These are phyloP conservation scores for Naegleria lovaniensis DNA, from an alignment of 208 protist species.

Conservation along the genomic window DNA sequence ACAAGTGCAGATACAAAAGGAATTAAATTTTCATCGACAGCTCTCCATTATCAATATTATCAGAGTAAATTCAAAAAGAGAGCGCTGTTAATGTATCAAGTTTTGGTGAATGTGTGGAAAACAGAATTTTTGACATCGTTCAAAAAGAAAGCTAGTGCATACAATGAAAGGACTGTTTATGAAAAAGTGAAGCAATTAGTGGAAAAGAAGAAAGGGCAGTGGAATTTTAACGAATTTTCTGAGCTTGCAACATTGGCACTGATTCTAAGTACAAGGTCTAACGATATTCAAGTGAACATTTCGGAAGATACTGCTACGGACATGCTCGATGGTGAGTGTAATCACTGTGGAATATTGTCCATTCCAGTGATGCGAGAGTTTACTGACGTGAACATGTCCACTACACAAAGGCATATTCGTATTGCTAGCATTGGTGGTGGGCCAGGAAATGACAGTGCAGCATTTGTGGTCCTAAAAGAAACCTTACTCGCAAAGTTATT, in stretches of 20 bases:
- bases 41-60: slow-evolving; percentile 10
- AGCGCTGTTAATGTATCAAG: not conserved
- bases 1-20: slow-evolving; percentile 5
- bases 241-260: not conserved
- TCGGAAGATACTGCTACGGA: not conserved
- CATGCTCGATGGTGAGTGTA: not conserved
- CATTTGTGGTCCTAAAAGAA: not conserved
- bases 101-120: not conserved
- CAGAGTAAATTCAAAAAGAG: not conserved
- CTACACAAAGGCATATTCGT: not conserved
- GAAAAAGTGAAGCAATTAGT: not conserved
- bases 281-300: too few species aligned
- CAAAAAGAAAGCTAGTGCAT: not conserved
- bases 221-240: not conserved
- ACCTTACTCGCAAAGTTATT: not conserved
- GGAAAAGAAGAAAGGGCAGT: not conserved
- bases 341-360: too few species aligned
- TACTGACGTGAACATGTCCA: not conserved
- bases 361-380: not conserved
- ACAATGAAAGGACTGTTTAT: not conserved
- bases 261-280: not conserved
- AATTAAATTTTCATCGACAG: not conserved
- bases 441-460: not conserved
- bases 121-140: not conserved
- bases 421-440: not conserved